These are phyloP conservation scores for Plasmodium adleri DNA, from an alignment of 169 alveolate genomes.

Conservation along the genomic window DNA sequence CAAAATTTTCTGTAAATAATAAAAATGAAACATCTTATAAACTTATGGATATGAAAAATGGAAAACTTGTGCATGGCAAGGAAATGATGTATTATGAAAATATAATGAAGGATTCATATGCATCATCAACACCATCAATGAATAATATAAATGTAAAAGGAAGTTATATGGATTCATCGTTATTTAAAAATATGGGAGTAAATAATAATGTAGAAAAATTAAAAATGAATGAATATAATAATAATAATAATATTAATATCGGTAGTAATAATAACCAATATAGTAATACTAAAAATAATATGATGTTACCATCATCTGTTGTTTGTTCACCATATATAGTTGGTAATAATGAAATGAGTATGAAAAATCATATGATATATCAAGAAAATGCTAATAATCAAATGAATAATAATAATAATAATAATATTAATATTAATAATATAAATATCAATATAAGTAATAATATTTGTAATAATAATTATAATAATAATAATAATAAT, in stretches of 20 bases:
- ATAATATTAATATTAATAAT: not conserved
- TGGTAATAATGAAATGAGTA: not conserved
- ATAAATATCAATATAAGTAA: not conserved
- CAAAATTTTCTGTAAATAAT: slow-evolving; percentile 7
- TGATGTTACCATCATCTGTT: too few species aligned
- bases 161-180: slow-evolving; percentile 13
- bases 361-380: not conserved
- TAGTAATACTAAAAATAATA: not conserved
- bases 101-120: slow-evolving; percentile 21
- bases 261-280: not conserved
- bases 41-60: slow-evolving; percentile 34
- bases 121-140: slow-evolving; percentile 15
- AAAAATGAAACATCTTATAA: slow-evolving; percentile 24
- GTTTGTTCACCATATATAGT: not conserved
- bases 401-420: not conserved
- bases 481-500: slow-evolving; percentile 5
- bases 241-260: slow-evolving; percentile 3
- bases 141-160: slow-evolving; percentile 26
- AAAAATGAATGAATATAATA: slow-evolving; percentile 21
- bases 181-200: slow-evolving; percentile 5
- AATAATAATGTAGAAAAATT: slow-evolving; percentile 14
- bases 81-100: slow-evolving; percentile 30
- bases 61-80: slow-evolving; percentile 8
- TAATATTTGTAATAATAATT: not conserved
- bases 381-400: not conserved